phyloP scores from a whole-genome alignment of 257 asterid species.

The Solanum rostratum region DNA sequence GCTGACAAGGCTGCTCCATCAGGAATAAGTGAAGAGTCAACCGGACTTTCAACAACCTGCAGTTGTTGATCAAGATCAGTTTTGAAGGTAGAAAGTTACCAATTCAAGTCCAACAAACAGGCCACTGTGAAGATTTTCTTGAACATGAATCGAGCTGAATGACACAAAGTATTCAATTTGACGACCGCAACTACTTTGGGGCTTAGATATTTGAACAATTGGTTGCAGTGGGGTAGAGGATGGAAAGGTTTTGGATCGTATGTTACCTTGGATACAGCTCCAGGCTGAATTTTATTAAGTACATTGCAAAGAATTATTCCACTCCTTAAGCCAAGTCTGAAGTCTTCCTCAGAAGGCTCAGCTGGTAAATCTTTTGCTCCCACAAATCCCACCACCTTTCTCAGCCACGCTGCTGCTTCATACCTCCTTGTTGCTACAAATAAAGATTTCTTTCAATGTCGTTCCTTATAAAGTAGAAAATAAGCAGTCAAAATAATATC shows the following conservation, averaged over 20 bases:
- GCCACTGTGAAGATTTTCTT: neutral
- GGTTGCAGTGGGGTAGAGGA: neutral
- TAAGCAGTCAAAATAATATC: neutral
- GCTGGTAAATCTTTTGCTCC: constrained; percentile 19
- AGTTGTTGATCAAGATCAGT: constrained; percentile 5
- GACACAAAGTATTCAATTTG: neutral
- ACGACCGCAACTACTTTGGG: neutral
- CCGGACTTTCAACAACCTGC: constrained; percentile 73
- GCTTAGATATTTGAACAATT: neutral
- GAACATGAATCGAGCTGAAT: neutral
- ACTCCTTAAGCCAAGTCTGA: constrained; percentile 11
- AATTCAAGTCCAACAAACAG: neutral
- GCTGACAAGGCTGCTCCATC: constrained; percentile 20
- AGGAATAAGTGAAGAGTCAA: constrained; percentile 8
- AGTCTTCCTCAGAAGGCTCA: constrained; percentile 16
- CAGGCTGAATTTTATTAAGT: constrained; percentile 77
- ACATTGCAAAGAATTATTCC: constrained; percentile 29
- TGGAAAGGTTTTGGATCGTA: neutral
- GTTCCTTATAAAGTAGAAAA: neutral
- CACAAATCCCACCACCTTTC: constrained; percentile 41
- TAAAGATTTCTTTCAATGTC: neutral
- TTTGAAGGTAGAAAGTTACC: neutral
- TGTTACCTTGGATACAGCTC: constrained; percentile 76
- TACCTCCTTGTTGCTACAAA: constrained; percentile 73
- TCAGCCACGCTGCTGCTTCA: constrained; percentile 86